Conservation (phyloP, 106 monocot genomes). For the Gastrodia elata region DNA sequence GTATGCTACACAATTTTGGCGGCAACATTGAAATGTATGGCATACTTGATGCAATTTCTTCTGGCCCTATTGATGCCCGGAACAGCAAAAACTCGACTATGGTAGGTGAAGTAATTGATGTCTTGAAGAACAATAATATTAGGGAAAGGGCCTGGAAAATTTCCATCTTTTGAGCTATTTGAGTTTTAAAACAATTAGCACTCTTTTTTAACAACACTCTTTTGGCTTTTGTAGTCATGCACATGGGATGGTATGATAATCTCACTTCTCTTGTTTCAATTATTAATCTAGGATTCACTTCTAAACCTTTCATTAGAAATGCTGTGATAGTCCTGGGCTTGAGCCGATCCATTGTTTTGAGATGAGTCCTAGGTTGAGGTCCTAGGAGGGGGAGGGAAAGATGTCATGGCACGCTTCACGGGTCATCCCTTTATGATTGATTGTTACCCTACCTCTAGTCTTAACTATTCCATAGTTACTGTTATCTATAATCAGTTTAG, state of each 20-base stretch:
- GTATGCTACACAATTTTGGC: conserved; percentile 99
- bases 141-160: not conserved
- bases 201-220: not conserved
- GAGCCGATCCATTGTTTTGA: not conserved
- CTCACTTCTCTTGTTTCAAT: not conserved
- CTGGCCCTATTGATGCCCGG: conserved; percentile 87
- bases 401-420: not conserved
- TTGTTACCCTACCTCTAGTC: not conserved
- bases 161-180: not conserved
- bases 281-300: too few relatives aligned
- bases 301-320: not conserved
- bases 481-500: too few relatives aligned
- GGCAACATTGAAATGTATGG: conserved; percentile 99
- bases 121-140: not conserved
- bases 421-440: not conserved
- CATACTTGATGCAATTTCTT: conserved; percentile 67
- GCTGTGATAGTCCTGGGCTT: not conserved
- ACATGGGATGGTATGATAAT: not conserved
- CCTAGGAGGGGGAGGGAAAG: not conserved
- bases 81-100: conserved; percentile 73
- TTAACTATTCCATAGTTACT: too few relatives aligned
- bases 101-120: conserved; percentile 28
- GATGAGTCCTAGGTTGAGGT: not conserved
- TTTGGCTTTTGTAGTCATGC: not conserved
- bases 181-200: not conserved